Evolutionary conservation across 2,329 filamentous ascomycete genomes (phyloP).

Genomic region (Botrytis sinoallii): DNA sequence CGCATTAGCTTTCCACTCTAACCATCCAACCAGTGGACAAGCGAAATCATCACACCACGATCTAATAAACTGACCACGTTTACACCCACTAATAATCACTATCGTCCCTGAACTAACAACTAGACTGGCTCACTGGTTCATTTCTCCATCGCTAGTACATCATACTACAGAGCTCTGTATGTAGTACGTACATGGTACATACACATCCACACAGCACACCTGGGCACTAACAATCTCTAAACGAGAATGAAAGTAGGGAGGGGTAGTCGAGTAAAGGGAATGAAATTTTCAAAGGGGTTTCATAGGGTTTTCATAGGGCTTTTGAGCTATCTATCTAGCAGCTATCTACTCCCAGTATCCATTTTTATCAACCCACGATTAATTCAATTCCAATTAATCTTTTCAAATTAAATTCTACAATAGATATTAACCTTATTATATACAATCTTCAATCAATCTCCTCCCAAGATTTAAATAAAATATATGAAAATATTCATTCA

Average conservation of each 20-base stretch:
- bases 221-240: background rate
- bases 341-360: background rate
- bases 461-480: background rate
- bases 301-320: background rate
- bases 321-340: background rate
- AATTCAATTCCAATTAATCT: background rate
- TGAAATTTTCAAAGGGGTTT: too few species aligned
- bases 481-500: background rate
- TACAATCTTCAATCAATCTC: background rate
- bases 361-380: background rate
- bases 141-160: background rate
- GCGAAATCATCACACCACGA: background rate
- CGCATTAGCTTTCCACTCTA: background rate
- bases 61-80: background rate
- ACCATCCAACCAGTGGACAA: background rate
- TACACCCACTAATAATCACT: background rate
- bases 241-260: background rate
- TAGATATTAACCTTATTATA: too few species aligned
- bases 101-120: background rate
- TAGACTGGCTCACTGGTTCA: background rate
- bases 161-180: background rate
- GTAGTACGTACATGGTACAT: background rate
- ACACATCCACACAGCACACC: background rate
- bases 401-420: background rate
- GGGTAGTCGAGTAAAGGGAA: background rate